Evolutionary conservation across 805 yeast species (phyloP), one percentile per base, ranked within the genome.

Genomic region (Candida orba): DNA sequence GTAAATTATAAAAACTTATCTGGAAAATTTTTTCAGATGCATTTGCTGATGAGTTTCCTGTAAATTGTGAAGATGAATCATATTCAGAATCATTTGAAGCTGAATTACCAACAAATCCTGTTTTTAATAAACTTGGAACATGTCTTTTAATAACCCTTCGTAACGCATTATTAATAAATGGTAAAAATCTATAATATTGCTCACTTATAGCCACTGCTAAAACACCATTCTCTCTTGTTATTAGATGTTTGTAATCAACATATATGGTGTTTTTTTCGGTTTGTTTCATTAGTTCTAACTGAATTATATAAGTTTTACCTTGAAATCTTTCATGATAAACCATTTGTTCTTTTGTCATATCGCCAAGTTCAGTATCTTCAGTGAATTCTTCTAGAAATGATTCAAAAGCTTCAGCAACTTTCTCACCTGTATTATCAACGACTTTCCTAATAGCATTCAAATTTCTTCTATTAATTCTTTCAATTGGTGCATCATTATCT

Each of bases 111-210:
- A 52, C 54, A 45, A 68, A 64, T 6, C 72, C 68, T 7, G 71
- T 61, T 35, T 73, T 69, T 48, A 89, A 64, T 39, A 89, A 68
- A 23, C 75, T 72, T 3, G 97, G 97, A 35, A 84, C 93, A 58
- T 82, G 73, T 52, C 73, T 78, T 54, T 79, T 81, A 51, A 93
- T 75, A 9, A 89, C 76, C 43, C 80, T 73, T 57, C 82, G 75
- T 50, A 93, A 69, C 3, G 93, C 96, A 37, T 73, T 75, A 49
- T 80, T 73, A 49, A 93, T 69, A 58, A 81, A 91, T 7, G 99
- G 98, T 50, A 84, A 67, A 66, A 93, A 91, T 60, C 99, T 78
- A 63, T 89, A 91, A 64, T 86, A 93, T 62, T 91, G 97, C 48
- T 88, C 95, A 38, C 81, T 72, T 48, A 93, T 81, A 32, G 98